phyloP scores from a whole-genome alignment of 306 rosid genomes.

The Acacia crassicarpa region DNA sequence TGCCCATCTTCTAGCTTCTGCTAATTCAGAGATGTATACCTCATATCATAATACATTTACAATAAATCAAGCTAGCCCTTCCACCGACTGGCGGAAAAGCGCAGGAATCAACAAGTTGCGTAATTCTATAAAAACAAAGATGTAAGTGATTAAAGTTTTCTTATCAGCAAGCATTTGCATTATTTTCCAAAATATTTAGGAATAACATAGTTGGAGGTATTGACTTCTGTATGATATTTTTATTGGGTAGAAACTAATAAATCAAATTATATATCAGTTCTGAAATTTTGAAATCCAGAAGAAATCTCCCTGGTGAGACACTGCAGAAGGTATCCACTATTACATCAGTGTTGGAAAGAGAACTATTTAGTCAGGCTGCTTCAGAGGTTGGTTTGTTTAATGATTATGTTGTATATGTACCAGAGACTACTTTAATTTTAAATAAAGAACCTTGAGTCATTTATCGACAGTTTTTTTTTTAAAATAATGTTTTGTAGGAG shows the following conservation, averaged over 20 bases:
- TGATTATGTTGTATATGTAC: background rate
- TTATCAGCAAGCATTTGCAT: background rate
- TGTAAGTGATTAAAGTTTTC: slow-evolving; percentile 36
- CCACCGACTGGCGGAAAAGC: background rate
- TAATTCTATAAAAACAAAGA: background rate
- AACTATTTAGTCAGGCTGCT: slow-evolving; percentile 37
- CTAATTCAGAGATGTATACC: slow-evolving; percentile 5
- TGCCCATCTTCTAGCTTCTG: background rate
- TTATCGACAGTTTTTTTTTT: slow-evolving; percentile 12
- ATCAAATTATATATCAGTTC: slow-evolving; percentile 20
- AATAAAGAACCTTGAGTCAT: background rate
- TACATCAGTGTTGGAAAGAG: slow-evolving; percentile 23
- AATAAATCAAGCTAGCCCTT: slow-evolving; percentile 7
- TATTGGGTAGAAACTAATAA: slow-evolving; percentile 19
- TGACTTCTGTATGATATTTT: background rate
- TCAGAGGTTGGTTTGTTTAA: slow-evolving; percentile 42
- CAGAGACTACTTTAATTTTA: background rate
- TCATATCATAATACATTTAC: background rate
- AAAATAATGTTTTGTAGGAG: slow-evolving; percentile 28
- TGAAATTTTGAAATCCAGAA: background rate
- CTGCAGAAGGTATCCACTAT: background rate
- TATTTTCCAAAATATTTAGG: background rate
- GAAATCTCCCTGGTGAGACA: background rate
- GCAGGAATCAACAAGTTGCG: slow-evolving; percentile 1
- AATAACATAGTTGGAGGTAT: background rate